phyloP scores from a whole-genome alignment of 331 rosid species.

The Cydonia oblonga region DNA sequence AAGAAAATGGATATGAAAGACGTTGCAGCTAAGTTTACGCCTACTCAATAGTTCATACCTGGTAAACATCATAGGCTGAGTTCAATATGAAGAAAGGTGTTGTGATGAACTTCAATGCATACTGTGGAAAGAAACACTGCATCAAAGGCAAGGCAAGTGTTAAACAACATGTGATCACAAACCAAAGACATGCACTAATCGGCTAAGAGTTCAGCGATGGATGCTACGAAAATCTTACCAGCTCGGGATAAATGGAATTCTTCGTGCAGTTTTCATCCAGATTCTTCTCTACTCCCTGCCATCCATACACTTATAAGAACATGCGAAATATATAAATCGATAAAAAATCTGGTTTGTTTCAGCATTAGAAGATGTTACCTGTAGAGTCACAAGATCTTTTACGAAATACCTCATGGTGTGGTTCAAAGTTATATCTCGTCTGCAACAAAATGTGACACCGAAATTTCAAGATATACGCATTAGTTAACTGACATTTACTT shows the following conservation, averaged over 20 bases:
- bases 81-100: slow-evolving; percentile 81
- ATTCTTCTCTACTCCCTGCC: slow-evolving; percentile 47
- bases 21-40: not conserved
- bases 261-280: slow-evolving; percentile 64
- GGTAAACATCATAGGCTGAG: slow-evolving; percentile 85
- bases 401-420: not conserved
- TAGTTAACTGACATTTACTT: not conserved
- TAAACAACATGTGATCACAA: not conserved
- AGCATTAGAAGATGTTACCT: not conserved
- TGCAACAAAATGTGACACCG: not conserved
- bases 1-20: not conserved
- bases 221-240: not conserved
- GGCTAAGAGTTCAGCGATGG: not conserved
- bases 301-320: not conserved
- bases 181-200: not conserved
- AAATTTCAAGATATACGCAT: not conserved
- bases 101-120: slow-evolving; percentile 46
- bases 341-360: not conserved
- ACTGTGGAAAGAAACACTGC: slow-evolving; percentile 81
- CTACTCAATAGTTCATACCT: not conserved
- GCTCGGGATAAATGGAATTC: slow-evolving; percentile 33
- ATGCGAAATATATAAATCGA: not conserved
- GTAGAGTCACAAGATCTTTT: slow-evolving; percentile 46
- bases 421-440: not conserved
- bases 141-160: not conserved